Evolutionary conservation across 768 basidiomycete species (phyloP), one percentile per base, ranked within the genome.

Genomic region (Amanita muscaria): DNA sequence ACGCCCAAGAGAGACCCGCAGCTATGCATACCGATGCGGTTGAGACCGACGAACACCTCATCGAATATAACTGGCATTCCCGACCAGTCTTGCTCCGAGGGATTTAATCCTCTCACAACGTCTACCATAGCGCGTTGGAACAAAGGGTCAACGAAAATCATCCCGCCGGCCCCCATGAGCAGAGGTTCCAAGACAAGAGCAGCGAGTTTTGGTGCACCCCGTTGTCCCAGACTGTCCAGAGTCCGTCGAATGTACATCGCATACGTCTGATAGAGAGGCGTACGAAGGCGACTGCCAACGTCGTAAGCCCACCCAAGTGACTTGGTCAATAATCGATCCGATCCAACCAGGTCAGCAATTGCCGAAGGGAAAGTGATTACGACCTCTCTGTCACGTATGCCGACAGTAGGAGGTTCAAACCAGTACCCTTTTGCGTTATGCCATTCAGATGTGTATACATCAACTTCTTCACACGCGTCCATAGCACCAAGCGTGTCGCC

Each of bases 401-500:
- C 68, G 14, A 97, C 72, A 2, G 78, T 79, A 0, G 94, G 92
- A 6, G 92, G 82, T 8, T 93, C 89, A 53, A 98, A 79, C 94
- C 94, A 97, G 54, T 76, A 83, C 0, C 94, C 94, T 57, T 89
- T 83, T 5, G 89, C 83, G 43, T 83, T 66, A 59, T 98, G 92
- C 93, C 94, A 98, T 60, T 97, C 94, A 52, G 91, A 96, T 1
- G 85, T 86, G 61, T 85, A 98, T 2, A 93, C 83, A 7, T 88
- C 86, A 54, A 22, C 41, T 31, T 93, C 88, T 56, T 87, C 83
- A 51, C 80, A 86, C 5, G 94, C 93, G 52, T 97, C 89, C 94
- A 98, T 98, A 2, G 84, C 83, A 0, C 94, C 94, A 49, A 97
- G 93, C 10, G 94, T 98, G 61, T 98, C 94, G 2, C 94, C 94